Conservation (phyloP, 352 stramenopile genomes). For the Globisporangium echinulatum region DNA sequence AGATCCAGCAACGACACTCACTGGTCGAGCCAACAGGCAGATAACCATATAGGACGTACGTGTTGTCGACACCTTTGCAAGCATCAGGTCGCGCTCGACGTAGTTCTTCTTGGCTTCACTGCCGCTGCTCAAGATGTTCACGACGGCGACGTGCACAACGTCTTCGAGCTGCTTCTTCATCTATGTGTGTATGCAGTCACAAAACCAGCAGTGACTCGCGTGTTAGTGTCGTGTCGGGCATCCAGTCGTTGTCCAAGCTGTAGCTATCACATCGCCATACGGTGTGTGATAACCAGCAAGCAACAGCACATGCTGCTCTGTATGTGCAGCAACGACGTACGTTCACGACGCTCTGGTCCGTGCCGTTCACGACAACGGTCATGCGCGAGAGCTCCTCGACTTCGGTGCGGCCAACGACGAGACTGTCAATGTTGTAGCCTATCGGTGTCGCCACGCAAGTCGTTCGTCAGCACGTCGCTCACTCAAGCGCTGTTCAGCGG, state of each 20-base stretch:
- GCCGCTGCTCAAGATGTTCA: constrained; percentile 79
- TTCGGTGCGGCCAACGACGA: constrained; percentile 81
- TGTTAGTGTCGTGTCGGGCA: too few relatives aligned
- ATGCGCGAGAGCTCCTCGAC: constrained; percentile 83
- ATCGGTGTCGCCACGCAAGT: neutral
- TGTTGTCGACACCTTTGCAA: constrained; percentile 78
- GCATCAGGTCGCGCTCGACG: constrained; percentile 84
- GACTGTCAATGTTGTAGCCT: constrained; percentile 85
- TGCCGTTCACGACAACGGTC: constrained; percentile 81
- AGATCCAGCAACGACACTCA: neutral
- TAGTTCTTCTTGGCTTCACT: constrained; percentile 66
- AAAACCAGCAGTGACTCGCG: too few relatives aligned
- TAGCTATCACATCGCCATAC: neutral
- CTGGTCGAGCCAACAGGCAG: too few relatives aligned
- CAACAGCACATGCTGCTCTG: too few relatives aligned
- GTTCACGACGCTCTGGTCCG: constrained; percentile 72
- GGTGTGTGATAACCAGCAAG: too few relatives aligned
- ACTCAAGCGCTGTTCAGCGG: too few relatives aligned
- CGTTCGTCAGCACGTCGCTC: neutral
- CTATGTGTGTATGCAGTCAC: constrained; percentile 14
- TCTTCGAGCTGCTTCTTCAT: constrained; percentile 88
- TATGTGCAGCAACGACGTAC: constrained; percentile 17
- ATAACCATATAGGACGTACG: constrained; percentile 26
- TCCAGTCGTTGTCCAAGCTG: too few relatives aligned
- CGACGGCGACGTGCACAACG: constrained; percentile 80